phyloP scores from a whole-genome alignment of 164 flowering plant species.

The Cinnamomum micranthum region DNA sequence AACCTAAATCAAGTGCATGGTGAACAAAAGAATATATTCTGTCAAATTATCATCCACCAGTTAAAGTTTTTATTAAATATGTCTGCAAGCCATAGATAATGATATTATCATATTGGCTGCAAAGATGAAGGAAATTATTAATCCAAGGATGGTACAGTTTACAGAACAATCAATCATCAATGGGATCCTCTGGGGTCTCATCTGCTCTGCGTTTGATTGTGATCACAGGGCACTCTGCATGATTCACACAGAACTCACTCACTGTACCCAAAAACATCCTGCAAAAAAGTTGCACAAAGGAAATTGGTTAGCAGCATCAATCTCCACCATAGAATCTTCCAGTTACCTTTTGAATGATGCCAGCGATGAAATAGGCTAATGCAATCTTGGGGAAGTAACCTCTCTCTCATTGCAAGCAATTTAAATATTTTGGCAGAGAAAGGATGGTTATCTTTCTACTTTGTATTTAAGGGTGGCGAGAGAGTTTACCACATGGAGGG shows the following conservation, averaged over 20 bases:
- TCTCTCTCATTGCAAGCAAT: no score
- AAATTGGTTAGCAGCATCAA: background rate
- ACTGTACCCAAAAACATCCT: slow-evolving; percentile 98
- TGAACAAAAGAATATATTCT: background rate
- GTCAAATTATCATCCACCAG: background rate
- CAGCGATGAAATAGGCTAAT: no score
- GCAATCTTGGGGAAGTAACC: no score
- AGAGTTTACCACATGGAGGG: no score
- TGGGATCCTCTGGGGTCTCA: slow-evolving; percentile 83
- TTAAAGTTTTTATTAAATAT: background rate
- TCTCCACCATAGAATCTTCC: no score
- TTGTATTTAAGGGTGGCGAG: no score
- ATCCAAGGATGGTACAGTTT: background rate
- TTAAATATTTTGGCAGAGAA: no score
- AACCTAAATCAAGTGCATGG: background rate
- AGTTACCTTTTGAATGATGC: no score
- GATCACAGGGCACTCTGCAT: slow-evolving; percentile 90
- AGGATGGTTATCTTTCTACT: no score
- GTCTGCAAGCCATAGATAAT: background rate
- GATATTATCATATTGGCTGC: background rate
- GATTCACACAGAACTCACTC: slow-evolving; percentile 92
- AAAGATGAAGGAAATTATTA: background rate
- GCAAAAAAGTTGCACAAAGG: slow-evolving; percentile 13
- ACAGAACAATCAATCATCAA: slow-evolving; percentile 58
- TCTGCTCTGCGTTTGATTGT: slow-evolving; percentile 70